Evolutionary conservation across 139 green algal genomes (phyloP).

Genomic region (Nannochloris sp.): DNA sequence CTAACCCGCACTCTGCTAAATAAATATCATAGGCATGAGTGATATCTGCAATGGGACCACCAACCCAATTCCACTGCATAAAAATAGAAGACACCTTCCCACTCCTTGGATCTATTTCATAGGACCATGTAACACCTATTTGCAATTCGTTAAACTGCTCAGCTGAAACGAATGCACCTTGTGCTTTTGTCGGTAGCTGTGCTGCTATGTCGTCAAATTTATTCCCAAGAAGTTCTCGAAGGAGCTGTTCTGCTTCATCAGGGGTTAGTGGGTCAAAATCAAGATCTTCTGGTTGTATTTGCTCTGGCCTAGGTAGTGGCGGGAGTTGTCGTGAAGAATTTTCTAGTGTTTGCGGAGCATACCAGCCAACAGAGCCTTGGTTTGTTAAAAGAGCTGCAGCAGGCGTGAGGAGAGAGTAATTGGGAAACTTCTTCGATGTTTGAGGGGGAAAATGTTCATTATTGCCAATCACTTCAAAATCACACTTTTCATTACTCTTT

Average conservation of each 20-base stretch:
- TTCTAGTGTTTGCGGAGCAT: background rate
- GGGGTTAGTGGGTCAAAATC: background rate
- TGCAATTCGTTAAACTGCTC: background rate
- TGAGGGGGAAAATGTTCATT: too few relatives aligned
- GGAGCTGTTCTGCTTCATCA: conserved; percentile 4
- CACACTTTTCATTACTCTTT: too few relatives aligned
- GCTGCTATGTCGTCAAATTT: background rate
- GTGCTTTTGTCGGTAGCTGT: background rate
- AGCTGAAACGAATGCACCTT: background rate
- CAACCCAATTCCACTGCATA: background rate
- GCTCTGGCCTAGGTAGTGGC: too few relatives aligned
- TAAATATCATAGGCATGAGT: background rate
- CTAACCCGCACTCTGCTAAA: background rate
- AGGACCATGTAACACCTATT: background rate
- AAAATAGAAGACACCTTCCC: background rate
- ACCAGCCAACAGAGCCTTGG: too few relatives aligned
- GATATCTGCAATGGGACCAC: background rate
- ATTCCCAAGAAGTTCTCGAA: background rate
- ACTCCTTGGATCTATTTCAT: background rate
- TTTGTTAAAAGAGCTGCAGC: too few relatives aligned
- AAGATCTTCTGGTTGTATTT: too few relatives aligned
- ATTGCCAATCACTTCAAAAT: too few relatives aligned
- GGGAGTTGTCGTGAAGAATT: too few relatives aligned
- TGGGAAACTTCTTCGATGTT: too few relatives aligned
- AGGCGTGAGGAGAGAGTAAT: too few relatives aligned